These are phyloP conservation scores for Aspergillus piperis DNA, from an alignment of 2,329 filamentous ascomycete genomes.

Conservation along the genomic window DNA sequence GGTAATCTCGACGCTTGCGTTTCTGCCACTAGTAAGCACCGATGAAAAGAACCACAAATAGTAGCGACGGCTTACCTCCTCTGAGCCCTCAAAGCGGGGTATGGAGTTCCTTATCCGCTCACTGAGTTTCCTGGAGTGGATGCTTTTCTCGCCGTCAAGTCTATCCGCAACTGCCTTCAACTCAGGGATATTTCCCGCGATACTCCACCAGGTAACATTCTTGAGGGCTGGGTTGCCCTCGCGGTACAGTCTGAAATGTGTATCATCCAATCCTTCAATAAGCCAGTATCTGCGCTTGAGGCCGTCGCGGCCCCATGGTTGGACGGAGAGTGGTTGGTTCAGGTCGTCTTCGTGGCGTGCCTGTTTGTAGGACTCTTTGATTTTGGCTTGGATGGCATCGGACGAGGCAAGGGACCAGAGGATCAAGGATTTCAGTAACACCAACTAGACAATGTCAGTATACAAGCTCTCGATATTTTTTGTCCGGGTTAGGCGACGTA, in stretches of 20 bases:
- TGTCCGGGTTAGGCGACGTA: constrained; percentile 48
- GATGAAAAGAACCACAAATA: not conserved
- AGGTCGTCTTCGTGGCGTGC: constrained; percentile 73
- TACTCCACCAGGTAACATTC: constrained; percentile 85
- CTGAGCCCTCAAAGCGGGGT: constrained; percentile 87
- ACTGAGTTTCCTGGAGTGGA: constrained; percentile 75
- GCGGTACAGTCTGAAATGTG: constrained; percentile 87
- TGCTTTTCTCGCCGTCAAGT: constrained; percentile 76
- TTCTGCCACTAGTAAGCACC: constrained; percentile 60
- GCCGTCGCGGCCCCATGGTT: constrained; percentile 86
- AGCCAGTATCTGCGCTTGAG: constrained; percentile 92
- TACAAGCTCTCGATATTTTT: constrained; percentile 1
- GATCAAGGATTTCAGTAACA: constrained; percentile 77
- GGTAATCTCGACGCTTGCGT: constrained; percentile 88
- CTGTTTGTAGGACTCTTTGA: constrained; percentile 88
- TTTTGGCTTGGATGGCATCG: constrained; percentile 74
- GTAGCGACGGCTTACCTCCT: constrained; percentile 64
- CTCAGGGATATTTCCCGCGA: constrained; percentile 89
- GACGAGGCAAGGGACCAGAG: constrained; percentile 90
- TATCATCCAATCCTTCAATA: constrained; percentile 91
- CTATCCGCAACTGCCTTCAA: constrained; percentile 73
- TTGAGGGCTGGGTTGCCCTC: constrained; percentile 81
- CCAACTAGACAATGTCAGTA: constrained; percentile 60
- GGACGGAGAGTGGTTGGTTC: constrained; percentile 86
- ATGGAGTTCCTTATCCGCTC: constrained; percentile 77